Conservation (phyloP, 75 land plant genomes). For the Cunninghamia lanceolata region DNA sequence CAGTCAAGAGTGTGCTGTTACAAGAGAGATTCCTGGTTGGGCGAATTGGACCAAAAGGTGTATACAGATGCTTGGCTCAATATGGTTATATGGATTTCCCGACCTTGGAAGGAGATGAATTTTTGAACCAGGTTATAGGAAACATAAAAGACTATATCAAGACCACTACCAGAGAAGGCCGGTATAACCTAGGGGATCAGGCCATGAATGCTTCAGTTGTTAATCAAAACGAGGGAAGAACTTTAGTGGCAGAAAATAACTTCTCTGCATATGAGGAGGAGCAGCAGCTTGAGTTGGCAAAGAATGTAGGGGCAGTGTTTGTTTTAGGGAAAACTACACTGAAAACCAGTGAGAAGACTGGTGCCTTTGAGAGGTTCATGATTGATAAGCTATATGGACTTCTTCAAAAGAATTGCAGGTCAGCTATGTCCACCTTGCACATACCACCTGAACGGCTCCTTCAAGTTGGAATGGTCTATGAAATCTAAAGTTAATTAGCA, state of each 20-base stretch:
- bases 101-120: conserved; percentile 26
- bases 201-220: not conserved
- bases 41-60: conserved; percentile 32
- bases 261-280: too few relatives aligned
- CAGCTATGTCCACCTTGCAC: too few relatives aligned
- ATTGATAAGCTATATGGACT: too few relatives aligned
- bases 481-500: conserved; percentile 17
- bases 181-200: not conserved
- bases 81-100: conserved; percentile 56
- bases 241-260: not conserved
- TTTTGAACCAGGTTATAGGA: conserved; percentile 12
- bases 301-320: too few relatives aligned
- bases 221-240: too few relatives aligned
- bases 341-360: too few relatives aligned
- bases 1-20: too few relatives aligned
- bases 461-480: conserved; percentile 50
- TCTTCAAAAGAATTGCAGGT: too few relatives aligned
- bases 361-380: too few relatives aligned
- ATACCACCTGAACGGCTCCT: conserved; percentile 34
- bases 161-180: not conserved
- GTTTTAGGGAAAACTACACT: too few relatives aligned
- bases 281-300: too few relatives aligned
- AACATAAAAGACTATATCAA: conserved; percentile 20
- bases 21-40: conserved; percentile 48
- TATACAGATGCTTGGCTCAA: conserved; percentile 52